Conservation (phyloP, 495 filamentous ascomycete species). For the Lophiotrema nucula region DNA sequence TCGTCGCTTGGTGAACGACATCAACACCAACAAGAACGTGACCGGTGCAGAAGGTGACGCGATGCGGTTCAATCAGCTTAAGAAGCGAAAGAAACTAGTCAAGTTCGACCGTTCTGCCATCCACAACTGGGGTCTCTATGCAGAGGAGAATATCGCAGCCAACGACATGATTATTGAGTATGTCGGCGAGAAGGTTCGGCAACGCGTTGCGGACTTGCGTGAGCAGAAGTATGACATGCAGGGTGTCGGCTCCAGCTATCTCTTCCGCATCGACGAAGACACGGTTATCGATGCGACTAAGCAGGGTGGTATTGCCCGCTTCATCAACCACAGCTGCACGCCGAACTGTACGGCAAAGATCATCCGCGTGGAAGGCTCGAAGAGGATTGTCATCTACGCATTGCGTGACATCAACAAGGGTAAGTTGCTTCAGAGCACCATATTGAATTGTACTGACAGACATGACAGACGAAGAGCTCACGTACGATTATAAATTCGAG, state of each 20-base stretch:
- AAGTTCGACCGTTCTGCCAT: slow-evolving; percentile 97
- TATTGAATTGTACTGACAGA: not conserved
- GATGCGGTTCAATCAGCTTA: slow-evolving; percentile 96
- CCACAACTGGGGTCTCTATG: slow-evolving; percentile 97
- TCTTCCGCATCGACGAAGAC: slow-evolving; percentile 97
- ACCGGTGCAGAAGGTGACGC: slow-evolving; percentile 73
- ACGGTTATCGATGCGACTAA: slow-evolving; percentile 98
- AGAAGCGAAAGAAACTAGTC: slow-evolving; percentile 98
- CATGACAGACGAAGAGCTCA: slow-evolving; percentile 86
- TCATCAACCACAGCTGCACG: slow-evolving; percentile 98
- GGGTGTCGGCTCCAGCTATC: slow-evolving; percentile 94
- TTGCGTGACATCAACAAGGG: slow-evolving; percentile 90
- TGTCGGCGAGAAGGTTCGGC: slow-evolving; percentile 94
- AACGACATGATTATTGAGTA: slow-evolving; percentile 99
- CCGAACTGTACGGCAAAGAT: slow-evolving; percentile 99
- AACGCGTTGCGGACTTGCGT: slow-evolving; percentile 92
- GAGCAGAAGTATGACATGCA: slow-evolving; percentile 91
- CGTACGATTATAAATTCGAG: slow-evolving; percentile 99
- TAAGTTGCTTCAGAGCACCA: slow-evolving; percentile 50
- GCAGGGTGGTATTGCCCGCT: slow-evolving; percentile 93
- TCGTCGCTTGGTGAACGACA: slow-evolving; percentile 86
- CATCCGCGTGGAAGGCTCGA: slow-evolving; percentile 98
- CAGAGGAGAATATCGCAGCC: slow-evolving; percentile 92
- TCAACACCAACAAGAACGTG: slow-evolving; percentile 88
- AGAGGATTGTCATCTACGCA: slow-evolving; percentile 98